Evolutionary conservation across 2,329 filamentous ascomycete genomes (phyloP), one percentile per base, ranked within the genome.

Genomic region (Penicillium crustosum): DNA sequence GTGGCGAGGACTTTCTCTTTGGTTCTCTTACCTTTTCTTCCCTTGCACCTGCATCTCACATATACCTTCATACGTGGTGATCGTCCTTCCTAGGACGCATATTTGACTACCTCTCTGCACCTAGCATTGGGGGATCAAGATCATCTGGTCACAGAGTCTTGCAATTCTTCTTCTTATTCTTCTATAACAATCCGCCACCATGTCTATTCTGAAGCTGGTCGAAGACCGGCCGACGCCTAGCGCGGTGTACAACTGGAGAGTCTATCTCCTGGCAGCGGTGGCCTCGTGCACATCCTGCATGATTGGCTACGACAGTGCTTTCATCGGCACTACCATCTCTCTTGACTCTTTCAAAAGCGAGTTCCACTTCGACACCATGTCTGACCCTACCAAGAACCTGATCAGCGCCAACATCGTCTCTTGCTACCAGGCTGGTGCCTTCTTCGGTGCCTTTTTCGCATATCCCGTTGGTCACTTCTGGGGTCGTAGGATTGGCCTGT

Each of bases 401-500:
- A 77, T 89, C 48, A 87, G 86, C 68, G 80, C 87, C 66, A 93
- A 93, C 72, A 91, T 93, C 60, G 89, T 92, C 51, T 91, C 88
- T 27, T 84, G 89, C 53, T 93, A 91, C 77, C 90, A 93, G 74
- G 90, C 90, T 10, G 90, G 90, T 58, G 89, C 89, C 59, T 93
- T 94, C 78, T 93, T 93, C 66, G 90, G 90, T 50, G 85, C 87
- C n/a, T 76, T 91, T 41, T 82, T 83, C 59, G 88, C 86, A 56
- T 92, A 89, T 65, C 81, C 78, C 9, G 82, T 84, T 35, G 86
- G 83, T 31, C 86, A 88, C 77, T 89, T 83, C 70, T 77, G 88
- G 61, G 89, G 89, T 29, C 83, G 89, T 23, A 84, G 84, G 67
- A 83, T 80, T 69, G 87, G 85, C 23, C 79, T 93, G 2, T 77